Conservation (phyloP, 345 rosid species). For the Eutrema japonicum region DNA sequence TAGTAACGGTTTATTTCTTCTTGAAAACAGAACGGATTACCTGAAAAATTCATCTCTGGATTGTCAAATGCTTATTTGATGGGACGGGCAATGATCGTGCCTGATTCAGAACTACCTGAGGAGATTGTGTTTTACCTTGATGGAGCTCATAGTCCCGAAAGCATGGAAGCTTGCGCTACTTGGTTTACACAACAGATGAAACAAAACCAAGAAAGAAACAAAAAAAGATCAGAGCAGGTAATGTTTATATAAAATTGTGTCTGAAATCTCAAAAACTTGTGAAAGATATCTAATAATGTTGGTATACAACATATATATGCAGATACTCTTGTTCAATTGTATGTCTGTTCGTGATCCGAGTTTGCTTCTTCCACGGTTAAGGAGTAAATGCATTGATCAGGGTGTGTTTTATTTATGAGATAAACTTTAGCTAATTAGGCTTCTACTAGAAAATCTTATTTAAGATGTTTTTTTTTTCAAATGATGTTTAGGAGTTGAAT, state of each 20-base stretch:
- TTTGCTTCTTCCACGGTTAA: constrained; percentile 72
- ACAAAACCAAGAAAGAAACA: constrained; percentile 35
- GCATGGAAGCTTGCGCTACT: constrained; percentile 86
- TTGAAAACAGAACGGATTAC: constrained; percentile 61
- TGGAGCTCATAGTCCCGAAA: constrained; percentile 98
- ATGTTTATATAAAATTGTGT: neutral
- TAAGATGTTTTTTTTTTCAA: neutral
- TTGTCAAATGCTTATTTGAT: constrained; percentile 74
- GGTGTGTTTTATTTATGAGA: constrained; percentile 44
- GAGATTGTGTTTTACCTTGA: constrained; percentile 81
- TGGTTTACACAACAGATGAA: constrained; percentile 73
- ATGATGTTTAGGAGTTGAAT: constrained; percentile 62
- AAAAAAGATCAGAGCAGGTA: constrained; percentile 35
- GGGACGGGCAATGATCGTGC: constrained; percentile 87
- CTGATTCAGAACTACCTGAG: constrained; percentile 62
- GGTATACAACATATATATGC: constrained; percentile 2
- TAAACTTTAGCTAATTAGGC: neutral
- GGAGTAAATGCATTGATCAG: constrained; percentile 53
- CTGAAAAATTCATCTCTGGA: constrained; percentile 78
- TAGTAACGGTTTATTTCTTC: constrained; percentile 9
- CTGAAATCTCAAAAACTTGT: neutral
- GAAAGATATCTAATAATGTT: neutral
- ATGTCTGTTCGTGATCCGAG: constrained; percentile 91
- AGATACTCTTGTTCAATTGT: constrained; percentile 62
- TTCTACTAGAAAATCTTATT: neutral